Evolutionary conservation across 192 early-diverging fungal genomes (phyloP).

Genomic region (Allomyces arbusculus): DNA sequence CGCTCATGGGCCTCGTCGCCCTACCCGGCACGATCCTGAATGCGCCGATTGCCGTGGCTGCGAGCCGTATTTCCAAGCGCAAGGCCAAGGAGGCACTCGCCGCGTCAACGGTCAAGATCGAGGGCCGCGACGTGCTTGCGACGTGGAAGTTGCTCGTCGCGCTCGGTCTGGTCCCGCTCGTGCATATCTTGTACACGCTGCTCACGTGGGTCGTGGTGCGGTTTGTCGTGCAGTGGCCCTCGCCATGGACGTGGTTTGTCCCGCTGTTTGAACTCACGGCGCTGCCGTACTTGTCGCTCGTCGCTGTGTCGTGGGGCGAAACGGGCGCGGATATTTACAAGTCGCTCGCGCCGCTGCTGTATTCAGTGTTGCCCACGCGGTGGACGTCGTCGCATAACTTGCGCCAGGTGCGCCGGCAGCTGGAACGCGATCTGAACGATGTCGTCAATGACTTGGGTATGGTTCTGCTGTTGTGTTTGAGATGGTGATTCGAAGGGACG

Average conservation of each 20-base stretch:
- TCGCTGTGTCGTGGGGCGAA: conserved; percentile 25
- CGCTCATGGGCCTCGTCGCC: conserved; percentile 50
- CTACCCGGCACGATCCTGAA: conserved; percentile 46
- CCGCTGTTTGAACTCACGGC: conserved; percentile 14
- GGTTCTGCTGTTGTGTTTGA: too few species aligned
- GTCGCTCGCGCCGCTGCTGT: background rate
- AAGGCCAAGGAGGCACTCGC: conserved; percentile 52
- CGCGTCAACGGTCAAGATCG: conserved; percentile 83
- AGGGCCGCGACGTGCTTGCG: conserved; percentile 80
- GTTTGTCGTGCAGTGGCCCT: conserved; percentile 10
- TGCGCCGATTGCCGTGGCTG: conserved; percentile 19
- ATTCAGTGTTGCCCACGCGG: background rate
- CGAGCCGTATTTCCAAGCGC: conserved; percentile 18
- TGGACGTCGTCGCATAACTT: conserved; percentile 26
- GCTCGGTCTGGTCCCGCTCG: conserved; percentile 47
- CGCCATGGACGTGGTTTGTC: conserved; percentile 19
- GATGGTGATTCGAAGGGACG: too few species aligned
- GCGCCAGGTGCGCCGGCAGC: conserved; percentile 40
- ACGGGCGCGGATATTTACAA: conserved; percentile 10
- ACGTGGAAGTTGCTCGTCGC: conserved; percentile 84
- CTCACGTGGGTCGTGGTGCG: conserved; percentile 25
- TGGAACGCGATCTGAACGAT: conserved; percentile 54
- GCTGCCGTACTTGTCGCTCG: conserved; percentile 47
- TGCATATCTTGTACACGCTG: conserved; percentile 50
- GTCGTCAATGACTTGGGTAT: conserved; percentile 63